Percentiles rank a stretch among this genome's conserved stretches.
Evolutionary conservation across 2,329 filamentous ascomycete genomes (phyloP).

Genomic region (Colletotrichum chlorophyti): DNA sequence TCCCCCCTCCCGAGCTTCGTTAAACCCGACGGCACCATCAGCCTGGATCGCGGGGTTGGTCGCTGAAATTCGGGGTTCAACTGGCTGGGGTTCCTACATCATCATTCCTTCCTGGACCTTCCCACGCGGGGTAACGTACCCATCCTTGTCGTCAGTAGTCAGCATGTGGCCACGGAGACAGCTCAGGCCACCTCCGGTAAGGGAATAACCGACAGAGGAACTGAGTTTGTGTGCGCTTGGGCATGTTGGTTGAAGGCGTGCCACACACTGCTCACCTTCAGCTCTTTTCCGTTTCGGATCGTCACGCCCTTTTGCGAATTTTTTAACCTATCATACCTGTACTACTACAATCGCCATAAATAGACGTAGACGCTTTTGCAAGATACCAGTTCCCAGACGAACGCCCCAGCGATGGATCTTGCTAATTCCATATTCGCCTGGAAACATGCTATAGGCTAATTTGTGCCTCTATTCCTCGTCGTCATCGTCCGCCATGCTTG

Average conservation of each 20-base stretch:
- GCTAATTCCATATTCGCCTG: slow-evolving; percentile 1
- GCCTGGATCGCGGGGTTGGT: slow-evolving; percentile 7
- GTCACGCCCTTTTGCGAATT: slow-evolving; percentile 20
- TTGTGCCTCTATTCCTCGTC: slow-evolving; percentile 35
- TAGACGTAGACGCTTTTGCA: slow-evolving; percentile 20
- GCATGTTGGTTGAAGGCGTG: too few species aligned
- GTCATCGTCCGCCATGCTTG: slow-evolving; percentile 49
- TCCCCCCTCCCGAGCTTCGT: too few species aligned
- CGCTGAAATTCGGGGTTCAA: slow-evolving; percentile 1
- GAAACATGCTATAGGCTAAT: background rate
- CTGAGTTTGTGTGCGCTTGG: too few species aligned
- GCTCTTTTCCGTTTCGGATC: background rate
- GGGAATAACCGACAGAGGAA: too few species aligned
- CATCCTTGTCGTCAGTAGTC: background rate
- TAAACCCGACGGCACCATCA: too few species aligned
- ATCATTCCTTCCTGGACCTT: background rate
- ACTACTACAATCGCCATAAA: slow-evolving; percentile 21
- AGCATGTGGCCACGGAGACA: background rate
- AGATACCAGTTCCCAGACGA: background rate
- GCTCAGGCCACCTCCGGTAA: background rate
- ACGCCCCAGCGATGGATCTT: too few species aligned
- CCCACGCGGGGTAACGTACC: slow-evolving; percentile 6
- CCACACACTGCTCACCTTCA: too few species aligned
- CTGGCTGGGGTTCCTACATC: background rate
- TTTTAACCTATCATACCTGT: slow-evolving; percentile 19